Evolutionary conservation across 1,139 yeast species (phyloP).

Genomic region (Yamadazyma dendronema): DNA sequence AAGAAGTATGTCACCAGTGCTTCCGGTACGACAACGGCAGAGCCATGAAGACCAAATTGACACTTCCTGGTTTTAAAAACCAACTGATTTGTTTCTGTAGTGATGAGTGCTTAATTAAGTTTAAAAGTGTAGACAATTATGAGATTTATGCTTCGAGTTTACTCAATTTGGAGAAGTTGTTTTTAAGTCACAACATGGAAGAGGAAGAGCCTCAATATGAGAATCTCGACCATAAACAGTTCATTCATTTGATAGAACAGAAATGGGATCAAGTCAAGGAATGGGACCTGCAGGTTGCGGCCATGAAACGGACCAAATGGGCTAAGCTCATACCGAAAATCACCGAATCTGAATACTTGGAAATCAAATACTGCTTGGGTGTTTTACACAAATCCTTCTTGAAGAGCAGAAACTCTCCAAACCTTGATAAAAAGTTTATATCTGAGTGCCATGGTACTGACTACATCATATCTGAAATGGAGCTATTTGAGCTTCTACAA

Average conservation of each 20-base stretch:
- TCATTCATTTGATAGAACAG: conserved; percentile 16
- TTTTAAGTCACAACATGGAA: conserved; percentile 3
- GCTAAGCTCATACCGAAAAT: conserved; percentile 29
- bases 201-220: conserved; percentile 4
- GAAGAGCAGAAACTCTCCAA: conserved; percentile 3
- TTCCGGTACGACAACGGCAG: conserved; percentile 50
- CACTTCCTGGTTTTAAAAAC: conserved; percentile 10
- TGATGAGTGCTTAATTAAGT: conserved; percentile 38
- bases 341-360: conserved; percentile 37
- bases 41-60: conserved; percentile 39
- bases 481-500: conserved; percentile 47
- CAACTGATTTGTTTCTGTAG: conserved; percentile 51
- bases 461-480: conserved; percentile 19
- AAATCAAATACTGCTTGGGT: conserved; percentile 35
- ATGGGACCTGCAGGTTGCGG: conserved; percentile 37
- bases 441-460: conserved; percentile 13
- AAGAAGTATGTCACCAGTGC: conserved; percentile 64
- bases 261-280: conserved; percentile 29
- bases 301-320: conserved; percentile 29
- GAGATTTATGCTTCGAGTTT: conserved; percentile 22
- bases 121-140: conserved; percentile 26
- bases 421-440: conserved; percentile 5
- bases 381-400: conserved; percentile 26
- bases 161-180: conserved; percentile 25
- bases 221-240: conserved; percentile 11